Evolutionary conservation across 345 rosid species (phyloP), one percentile per base, ranked within the genome.

Genomic region (Clausena lansium): DNA sequence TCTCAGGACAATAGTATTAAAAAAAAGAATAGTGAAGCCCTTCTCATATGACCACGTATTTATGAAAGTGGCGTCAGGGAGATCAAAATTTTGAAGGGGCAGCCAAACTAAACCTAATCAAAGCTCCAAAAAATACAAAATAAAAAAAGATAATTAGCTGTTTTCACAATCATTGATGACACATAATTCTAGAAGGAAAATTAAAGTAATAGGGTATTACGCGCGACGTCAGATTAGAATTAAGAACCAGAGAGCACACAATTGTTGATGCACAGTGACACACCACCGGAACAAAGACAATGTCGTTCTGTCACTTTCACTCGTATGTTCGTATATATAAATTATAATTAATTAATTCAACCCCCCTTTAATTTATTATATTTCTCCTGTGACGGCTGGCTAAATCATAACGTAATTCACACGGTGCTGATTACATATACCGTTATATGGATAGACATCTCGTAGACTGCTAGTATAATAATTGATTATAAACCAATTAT

Each of bases 91-190:
- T 27, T 27, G 27, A 13, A 28, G 69, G 58, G 28, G 59, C 15
- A 47, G 7, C 32, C 32, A 30, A 30, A 1, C 32, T 1, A 30
- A 30, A 2, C n/a, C 11, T 45, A 22, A 75, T 63, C 62, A 50
- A 4, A 30, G 70, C 70, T 20, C 45, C 20, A 61, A 30, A 33
- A 2, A 3, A n/a, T 22, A 7, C 4, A 73, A 73, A 11, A 6
- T 7, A 61, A 8, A 39, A 1, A 3, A 36, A 17, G 5, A 2
- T 9, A 22, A 45, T 63, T 75, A 75, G 70, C 47, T 63, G 45
- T 73, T 27, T 45, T 74, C 77, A 74, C 59, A 74, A 62, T 62
- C 69, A 74, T 63, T 64, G 78, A 64, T 63, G 78, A 75, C 78
- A n/a, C 55, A 7, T 62, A 4, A 22, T 74, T 45, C 77, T 62